A percentile compares a stretch with the other conserved stretches of the same genome.
phyloP scores from a whole-genome alignment of 2,329 filamentous ascomycete species.

The Colletotrichum horii region DNA sequence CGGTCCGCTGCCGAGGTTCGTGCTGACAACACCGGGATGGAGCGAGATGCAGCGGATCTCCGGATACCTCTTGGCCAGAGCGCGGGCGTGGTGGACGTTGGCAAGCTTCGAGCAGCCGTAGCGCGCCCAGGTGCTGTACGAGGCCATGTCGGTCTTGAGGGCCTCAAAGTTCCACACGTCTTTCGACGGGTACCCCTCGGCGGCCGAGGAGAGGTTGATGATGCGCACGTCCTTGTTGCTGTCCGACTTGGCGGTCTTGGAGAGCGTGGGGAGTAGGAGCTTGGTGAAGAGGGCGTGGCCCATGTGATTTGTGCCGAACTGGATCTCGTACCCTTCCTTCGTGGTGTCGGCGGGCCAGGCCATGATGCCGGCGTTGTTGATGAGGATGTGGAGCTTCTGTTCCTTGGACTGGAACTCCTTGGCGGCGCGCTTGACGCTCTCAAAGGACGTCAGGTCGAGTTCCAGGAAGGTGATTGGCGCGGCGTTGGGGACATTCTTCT shows the following conservation, averaged over 20 bases:
- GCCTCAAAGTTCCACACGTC: slow-evolving; percentile 14
- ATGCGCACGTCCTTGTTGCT: slow-evolving; percentile 19
- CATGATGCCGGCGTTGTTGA: slow-evolving; percentile 54
- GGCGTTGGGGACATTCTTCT: slow-evolving; percentile 23
- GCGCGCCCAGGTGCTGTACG: slow-evolving; percentile 42
- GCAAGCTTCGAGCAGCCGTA: slow-evolving; percentile 49
- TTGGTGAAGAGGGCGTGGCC: slow-evolving; percentile 51
- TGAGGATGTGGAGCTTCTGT: slow-evolving; percentile 45
- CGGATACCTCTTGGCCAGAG: slow-evolving; percentile 38
- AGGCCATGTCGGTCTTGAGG: slow-evolving; percentile 27
- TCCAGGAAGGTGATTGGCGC: slow-evolving; percentile 36
- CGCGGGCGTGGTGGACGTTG: slow-evolving; percentile 26
- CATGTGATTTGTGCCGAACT: slow-evolving; percentile 55
- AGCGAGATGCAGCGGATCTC: slow-evolving; percentile 48
- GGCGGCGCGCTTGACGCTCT: slow-evolving; percentile 46
- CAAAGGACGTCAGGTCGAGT: slow-evolving; percentile 50
- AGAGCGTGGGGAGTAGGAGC: slow-evolving; percentile 36
- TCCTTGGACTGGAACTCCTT: slow-evolving; percentile 36
- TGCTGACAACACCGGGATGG: slow-evolving; percentile 45
- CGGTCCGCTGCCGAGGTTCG: slow-evolving; percentile 25
- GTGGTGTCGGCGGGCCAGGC: slow-evolving; percentile 38
- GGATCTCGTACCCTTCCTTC: slow-evolving; percentile 51
- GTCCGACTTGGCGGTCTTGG: slow-evolving; percentile 27
- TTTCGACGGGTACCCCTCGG: neutral
- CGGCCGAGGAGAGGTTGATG: slow-evolving; percentile 19